Conservation (phyloP, 2,329 filamentous ascomycete species). For the Fusarium nurragi region DNA sequence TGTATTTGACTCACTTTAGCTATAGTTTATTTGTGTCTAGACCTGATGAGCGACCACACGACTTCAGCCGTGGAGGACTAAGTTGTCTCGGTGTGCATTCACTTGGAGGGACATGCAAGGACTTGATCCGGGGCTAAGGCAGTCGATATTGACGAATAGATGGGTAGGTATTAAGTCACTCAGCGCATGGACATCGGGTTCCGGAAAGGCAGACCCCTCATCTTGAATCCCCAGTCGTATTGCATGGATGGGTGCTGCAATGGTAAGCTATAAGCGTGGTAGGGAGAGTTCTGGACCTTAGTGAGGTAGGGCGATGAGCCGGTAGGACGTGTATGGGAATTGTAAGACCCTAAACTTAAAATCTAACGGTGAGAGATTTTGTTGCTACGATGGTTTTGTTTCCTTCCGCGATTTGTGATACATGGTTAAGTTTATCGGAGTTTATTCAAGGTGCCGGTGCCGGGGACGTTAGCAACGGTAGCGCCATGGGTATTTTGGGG, state of each 20-base stretch:
- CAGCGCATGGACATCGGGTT: background rate
- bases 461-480: constrained; percentile 16
- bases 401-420: background rate
- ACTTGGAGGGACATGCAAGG: constrained; percentile 1
- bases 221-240: background rate
- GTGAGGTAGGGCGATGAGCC: constrained; percentile 2
- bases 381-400: background rate
- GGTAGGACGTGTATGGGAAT: constrained; percentile 1
- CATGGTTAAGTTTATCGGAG: background rate
- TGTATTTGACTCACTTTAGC: background rate
- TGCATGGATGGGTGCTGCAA: constrained; percentile 5
- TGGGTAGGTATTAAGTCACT: background rate
- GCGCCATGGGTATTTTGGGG: background rate
- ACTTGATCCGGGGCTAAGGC: background rate
- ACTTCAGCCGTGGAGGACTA: constrained; percentile 24
- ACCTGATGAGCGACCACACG: constrained; percentile 18
- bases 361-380: constrained; percentile 2
- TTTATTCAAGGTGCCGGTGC: background rate
- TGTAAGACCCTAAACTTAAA: background rate
- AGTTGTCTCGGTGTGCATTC: constrained; percentile 7
- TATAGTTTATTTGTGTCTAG: constrained; percentile 22
- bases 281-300: background rate
- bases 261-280: background rate
- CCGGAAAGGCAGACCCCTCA: background rate
- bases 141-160: constrained; percentile 5